Conservation (phyloP, 768 basidiomycete genomes). For the Serendipita sp. region DNA sequence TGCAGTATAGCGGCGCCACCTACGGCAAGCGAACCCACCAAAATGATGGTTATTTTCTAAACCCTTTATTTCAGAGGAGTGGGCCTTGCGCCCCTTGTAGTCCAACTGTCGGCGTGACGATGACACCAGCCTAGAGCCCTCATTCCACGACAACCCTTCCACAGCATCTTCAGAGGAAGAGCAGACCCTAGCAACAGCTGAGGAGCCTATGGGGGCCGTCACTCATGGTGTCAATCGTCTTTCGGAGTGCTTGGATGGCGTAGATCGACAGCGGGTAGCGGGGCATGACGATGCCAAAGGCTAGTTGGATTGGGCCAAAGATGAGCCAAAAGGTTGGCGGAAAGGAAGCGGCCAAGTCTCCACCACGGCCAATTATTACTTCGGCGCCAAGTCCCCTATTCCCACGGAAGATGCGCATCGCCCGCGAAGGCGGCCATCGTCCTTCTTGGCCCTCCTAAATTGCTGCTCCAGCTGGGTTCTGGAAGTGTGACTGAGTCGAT, state of each 20-base stretch:
- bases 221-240: slow-evolving; percentile 26
- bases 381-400: not conserved
- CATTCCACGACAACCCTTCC: slow-evolving; percentile 29
- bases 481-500: not conserved
- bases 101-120: slow-evolving; percentile 20
- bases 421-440: not conserved
- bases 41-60: not conserved
- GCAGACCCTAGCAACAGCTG: slow-evolving; percentile 14
- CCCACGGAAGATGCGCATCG: not conserved
- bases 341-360: not conserved
- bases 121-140: slow-evolving; percentile 36
- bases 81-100: slow-evolving; percentile 13
- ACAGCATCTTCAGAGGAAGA: slow-evolving; percentile 27
- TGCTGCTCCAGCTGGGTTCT: not conserved
- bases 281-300: slow-evolving; percentile 31
- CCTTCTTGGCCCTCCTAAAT: not conserved
- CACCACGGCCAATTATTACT: not conserved
- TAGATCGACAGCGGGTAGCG: too few relatives aligned
- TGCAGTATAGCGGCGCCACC: not conserved
- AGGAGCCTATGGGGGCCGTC: slow-evolving; percentile 16
- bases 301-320: slow-evolving; percentile 51
- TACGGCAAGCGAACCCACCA: not conserved
- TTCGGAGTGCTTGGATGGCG: slow-evolving; percentile 32
- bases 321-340: slow-evolving; percentile 39
- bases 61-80: not conserved